A percentile compares a stretch with the other conserved stretches of the same genome.
Conservation (phyloP, 1,139 yeast genomes). For the Trichomonascaceae sp. region DNA sequence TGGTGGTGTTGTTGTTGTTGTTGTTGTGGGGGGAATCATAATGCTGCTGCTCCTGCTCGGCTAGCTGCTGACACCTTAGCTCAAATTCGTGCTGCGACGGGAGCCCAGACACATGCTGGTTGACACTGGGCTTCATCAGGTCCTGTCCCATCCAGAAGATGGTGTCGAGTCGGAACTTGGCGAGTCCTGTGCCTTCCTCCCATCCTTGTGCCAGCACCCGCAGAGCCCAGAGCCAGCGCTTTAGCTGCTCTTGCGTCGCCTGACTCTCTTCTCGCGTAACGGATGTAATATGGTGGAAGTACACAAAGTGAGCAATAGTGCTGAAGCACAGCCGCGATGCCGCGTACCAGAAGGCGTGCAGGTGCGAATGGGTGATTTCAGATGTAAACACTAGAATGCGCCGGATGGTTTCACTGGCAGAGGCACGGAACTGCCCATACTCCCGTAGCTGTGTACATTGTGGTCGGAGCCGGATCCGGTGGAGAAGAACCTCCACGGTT, state of each 20-base stretch:
- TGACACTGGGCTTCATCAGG: conserved; percentile 7
- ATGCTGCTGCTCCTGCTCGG: too few species aligned
- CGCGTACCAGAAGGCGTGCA: conserved; percentile 28
- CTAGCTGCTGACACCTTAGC: neutral
- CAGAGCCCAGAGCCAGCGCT: conserved; percentile 24
- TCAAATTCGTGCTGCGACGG: neutral
- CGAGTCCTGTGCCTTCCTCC: conserved; percentile 28
- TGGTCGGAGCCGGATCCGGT: conserved; percentile 18
- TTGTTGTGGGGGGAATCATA: neutral
- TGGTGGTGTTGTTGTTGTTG: neutral
- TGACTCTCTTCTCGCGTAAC: conserved; percentile 19
- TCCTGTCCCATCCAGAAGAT: conserved; percentile 22
- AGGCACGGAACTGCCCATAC: conserved; percentile 16
- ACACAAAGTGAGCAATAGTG: conserved; percentile 24
- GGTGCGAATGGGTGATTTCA: conserved; percentile 25
- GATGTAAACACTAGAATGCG: conserved; percentile 21
- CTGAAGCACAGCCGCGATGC: conserved; percentile 23
- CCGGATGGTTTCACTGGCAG: conserved; percentile 21
- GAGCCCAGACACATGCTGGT: neutral
- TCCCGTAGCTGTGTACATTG: conserved; percentile 12
- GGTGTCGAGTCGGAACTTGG: conserved; percentile 24
- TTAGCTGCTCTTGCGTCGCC: conserved; percentile 18
- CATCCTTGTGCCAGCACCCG: conserved; percentile 20
- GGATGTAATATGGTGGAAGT: conserved; percentile 23
- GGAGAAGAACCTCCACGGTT: conserved; percentile 23